Evolutionary conservation across 495 filamentous ascomycete species (phyloP).

Genomic region (Aspergillus asperescens): DNA sequence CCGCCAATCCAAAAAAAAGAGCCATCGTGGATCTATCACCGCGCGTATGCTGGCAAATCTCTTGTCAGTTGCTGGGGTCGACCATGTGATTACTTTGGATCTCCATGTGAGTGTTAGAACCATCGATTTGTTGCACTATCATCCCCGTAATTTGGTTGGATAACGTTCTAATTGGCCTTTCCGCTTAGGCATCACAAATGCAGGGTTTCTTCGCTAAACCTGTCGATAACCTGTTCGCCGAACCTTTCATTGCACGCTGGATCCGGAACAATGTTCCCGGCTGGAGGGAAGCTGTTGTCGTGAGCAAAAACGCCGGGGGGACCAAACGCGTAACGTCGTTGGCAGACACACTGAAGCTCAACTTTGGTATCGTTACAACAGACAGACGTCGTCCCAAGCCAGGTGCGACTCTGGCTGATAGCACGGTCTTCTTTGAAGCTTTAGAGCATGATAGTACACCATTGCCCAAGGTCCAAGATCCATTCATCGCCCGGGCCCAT

Average conservation of each 20-base stretch:
- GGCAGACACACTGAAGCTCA: constrained; percentile 92
- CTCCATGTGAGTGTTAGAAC: constrained; percentile 59
- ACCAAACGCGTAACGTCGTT: constrained; percentile 97
- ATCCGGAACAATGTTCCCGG: constrained; percentile 78
- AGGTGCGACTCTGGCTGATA: constrained; percentile 59
- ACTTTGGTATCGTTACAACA: constrained; percentile 95
- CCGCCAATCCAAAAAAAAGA: constrained; percentile 98
- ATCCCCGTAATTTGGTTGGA: constrained; percentile 7
- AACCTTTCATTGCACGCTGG: constrained; percentile 94
- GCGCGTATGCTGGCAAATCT: constrained; percentile 96
- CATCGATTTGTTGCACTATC: constrained; percentile 1
- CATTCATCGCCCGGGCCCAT: constrained; percentile 31
- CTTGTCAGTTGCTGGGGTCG: constrained; percentile 84
- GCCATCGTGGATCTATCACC: constrained; percentile 91
- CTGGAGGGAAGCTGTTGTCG: constrained; percentile 89
- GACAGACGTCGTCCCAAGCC: constrained; percentile 65
- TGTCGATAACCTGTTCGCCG: constrained; percentile 94
- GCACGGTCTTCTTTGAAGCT: constrained; percentile 51
- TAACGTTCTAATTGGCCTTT: constrained; percentile 12
- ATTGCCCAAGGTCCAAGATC: constrained; percentile 25
- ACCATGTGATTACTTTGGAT: constrained; percentile 97
- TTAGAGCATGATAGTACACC: constrained; percentile 31
- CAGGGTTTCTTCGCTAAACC: constrained; percentile 98
- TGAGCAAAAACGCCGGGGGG: constrained; percentile 96
- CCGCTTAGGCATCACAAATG: constrained; percentile 75